A percentile compares a stretch with the other conserved stretches of the same genome.
Conservation (phyloP, 2,329 filamentous ascomycete species). For the Aotearoamyces nothofagi region DNA sequence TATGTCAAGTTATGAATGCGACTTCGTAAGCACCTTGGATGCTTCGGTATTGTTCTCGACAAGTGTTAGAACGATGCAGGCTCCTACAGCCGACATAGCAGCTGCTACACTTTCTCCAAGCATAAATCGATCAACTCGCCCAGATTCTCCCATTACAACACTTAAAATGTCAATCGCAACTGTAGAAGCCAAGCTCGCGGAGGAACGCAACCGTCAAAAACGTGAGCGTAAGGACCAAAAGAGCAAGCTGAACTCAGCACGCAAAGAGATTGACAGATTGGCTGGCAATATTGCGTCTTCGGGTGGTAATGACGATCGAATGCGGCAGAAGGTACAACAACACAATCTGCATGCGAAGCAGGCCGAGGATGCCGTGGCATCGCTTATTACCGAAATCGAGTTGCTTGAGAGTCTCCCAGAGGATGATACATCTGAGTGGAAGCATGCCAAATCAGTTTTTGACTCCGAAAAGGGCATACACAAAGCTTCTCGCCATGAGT, state of each 20-base stretch:
- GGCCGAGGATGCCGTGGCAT: conserved; percentile 39
- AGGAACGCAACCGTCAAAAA: conserved; percentile 55
- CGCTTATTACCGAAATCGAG: conserved; percentile 44
- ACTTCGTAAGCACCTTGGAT: conserved; percentile 57
- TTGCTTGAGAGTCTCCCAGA: conserved; percentile 47
- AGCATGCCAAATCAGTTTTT: conserved; percentile 38
- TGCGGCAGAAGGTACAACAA: conserved; percentile 60
- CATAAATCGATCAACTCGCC: conserved; percentile 46
- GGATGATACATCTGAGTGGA: conserved; percentile 38
- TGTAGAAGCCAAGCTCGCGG: conserved; percentile 53
- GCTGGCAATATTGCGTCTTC: conserved; percentile 50
- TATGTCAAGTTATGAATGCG: conserved; percentile 62
- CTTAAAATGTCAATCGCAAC: conserved; percentile 62
- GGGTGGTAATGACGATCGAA: conserved; percentile 61
- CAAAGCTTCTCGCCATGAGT: conserved; percentile 28
- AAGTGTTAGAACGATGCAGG: conserved; percentile 34
- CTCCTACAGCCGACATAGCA: conserved; percentile 11
- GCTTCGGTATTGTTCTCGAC: conserved; percentile 54
- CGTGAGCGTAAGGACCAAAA: conserved; percentile 62
- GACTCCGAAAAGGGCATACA: conserved; percentile 30
- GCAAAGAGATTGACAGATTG: conserved; percentile 60
- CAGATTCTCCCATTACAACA: conserved; percentile 63
- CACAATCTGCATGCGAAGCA: conserved; percentile 60
- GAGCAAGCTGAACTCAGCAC: conserved; percentile 47
- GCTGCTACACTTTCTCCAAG: conserved; percentile 21